These are phyloP conservation scores for Penicillium sp. DNA, from an alignment of 2,329 filamentous ascomycete genomes.

Conservation along the genomic window DNA sequence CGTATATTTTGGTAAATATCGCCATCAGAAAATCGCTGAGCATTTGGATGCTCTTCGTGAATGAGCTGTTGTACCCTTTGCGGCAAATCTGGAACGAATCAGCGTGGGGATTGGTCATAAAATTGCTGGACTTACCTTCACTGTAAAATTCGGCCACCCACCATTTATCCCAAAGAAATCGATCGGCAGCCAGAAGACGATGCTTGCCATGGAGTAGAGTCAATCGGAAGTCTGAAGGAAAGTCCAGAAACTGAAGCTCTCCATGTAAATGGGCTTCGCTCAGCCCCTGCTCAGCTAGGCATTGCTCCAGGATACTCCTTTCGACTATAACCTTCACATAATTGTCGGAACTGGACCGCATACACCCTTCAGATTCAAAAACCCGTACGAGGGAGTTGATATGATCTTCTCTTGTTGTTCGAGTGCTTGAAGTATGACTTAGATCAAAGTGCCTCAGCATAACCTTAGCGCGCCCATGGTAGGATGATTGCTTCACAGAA, in stretches of 20 bases:
- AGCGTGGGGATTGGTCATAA: neutral
- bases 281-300: neutral
- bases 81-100: neutral
- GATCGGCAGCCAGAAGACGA: constrained; percentile 1
- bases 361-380: constrained; percentile 1
- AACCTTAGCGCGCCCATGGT: neutral
- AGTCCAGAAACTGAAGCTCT: neutral
- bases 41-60: constrained; percentile 3
- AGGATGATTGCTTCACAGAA: neutral
- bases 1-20: constrained; percentile 6
- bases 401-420: neutral
- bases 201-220: constrained; percentile 2
- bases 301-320: constrained; percentile 2
- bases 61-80: neutral
- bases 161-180: constrained; percentile 2
- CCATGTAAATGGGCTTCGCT: neutral
- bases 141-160: constrained; percentile 6
- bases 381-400: neutral
- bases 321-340: constrained; percentile 3
- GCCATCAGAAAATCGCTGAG: constrained; percentile 4
- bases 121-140: constrained; percentile 2
- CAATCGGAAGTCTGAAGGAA: neutral
- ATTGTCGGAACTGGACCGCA: neutral
- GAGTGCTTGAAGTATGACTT: neutral
- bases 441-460: neutral